These are phyloP conservation scores for Backusella westeae DNA, from an alignment of 192 early-diverging fungal species.

Conservation along the genomic window DNA sequence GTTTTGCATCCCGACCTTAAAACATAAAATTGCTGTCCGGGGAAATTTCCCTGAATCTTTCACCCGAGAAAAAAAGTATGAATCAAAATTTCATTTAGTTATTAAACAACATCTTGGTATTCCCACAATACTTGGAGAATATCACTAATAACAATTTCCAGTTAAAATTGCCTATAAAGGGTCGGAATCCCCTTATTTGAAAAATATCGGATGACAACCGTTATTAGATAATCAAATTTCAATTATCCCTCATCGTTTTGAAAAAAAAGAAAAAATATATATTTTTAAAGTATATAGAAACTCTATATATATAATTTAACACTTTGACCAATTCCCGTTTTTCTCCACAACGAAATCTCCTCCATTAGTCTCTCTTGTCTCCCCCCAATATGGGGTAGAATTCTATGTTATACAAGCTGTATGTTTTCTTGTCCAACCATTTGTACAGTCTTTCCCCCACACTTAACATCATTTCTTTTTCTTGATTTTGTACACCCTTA, in stretches of 20 bases:
- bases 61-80: not conserved
- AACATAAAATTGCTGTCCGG: not conserved
- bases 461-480: not conserved
- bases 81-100: not conserved
- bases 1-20: not conserved
- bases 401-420: not conserved
- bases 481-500: not conserved
- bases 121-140: not conserved
- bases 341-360: not conserved
- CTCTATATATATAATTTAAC: not conserved
- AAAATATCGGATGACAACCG: not conserved
- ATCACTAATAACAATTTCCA: not conserved
- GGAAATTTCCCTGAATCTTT: not conserved
- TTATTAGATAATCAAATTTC: not conserved
- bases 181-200: not conserved
- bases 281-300: not conserved
- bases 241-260: not conserved
- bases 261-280: not conserved
- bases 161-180: constrained; percentile 7
- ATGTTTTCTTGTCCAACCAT: not conserved
- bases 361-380: not conserved
- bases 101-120: not conserved
- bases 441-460: not conserved
- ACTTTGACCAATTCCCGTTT: not conserved
- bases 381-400: not conserved